These are phyloP conservation scores for Saturnispora silvae DNA, from an alignment of 805 yeast species.

Conservation along the genomic window DNA sequence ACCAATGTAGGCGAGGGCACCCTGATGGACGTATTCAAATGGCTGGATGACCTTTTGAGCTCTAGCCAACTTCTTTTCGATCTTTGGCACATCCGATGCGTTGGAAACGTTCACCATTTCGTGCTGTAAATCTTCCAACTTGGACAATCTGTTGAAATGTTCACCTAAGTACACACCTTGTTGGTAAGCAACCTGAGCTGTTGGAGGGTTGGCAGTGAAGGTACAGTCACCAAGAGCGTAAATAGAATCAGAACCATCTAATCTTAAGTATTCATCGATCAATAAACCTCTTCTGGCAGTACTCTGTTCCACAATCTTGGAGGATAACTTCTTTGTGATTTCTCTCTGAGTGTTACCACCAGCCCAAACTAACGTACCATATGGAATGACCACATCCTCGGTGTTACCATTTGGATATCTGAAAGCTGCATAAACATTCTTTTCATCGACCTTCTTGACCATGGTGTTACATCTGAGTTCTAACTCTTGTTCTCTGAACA, in stretches of 20 bases:
- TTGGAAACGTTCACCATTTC: constrained; percentile 30
- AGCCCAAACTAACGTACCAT: constrained; percentile 94
- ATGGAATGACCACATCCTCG: constrained; percentile 53
- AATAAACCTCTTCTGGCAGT: constrained; percentile 85
- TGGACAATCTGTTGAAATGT: constrained; percentile 54
- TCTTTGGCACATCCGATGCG: constrained; percentile 30
- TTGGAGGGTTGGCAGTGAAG: constrained; percentile 82
- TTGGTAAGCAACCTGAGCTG: constrained; percentile 96
- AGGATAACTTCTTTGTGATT: constrained; percentile 54
- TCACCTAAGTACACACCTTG: constrained; percentile 76
- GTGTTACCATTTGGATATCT: constrained; percentile 59
- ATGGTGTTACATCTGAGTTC: constrained; percentile 73
- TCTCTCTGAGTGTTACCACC: constrained; percentile 91
- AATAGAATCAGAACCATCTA: constrained; percentile 72
- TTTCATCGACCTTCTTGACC: constrained; percentile 75
- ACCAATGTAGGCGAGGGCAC: constrained; percentile 91
- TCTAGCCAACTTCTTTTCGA: constrained; percentile 27
- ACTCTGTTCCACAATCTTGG: constrained; percentile 63
- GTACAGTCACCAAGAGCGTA: constrained; percentile 95
- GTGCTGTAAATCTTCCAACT: constrained; percentile 47
- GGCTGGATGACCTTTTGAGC: constrained; percentile 37
- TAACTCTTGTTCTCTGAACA: constrained; percentile 57
- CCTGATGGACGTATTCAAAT: constrained; percentile 79
- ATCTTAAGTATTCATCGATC: constrained; percentile 70
- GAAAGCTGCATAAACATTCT: constrained; percentile 56